Base-by-base conservation (phyloP, 208 protist species). In the Crithidia bombi region DNA sequence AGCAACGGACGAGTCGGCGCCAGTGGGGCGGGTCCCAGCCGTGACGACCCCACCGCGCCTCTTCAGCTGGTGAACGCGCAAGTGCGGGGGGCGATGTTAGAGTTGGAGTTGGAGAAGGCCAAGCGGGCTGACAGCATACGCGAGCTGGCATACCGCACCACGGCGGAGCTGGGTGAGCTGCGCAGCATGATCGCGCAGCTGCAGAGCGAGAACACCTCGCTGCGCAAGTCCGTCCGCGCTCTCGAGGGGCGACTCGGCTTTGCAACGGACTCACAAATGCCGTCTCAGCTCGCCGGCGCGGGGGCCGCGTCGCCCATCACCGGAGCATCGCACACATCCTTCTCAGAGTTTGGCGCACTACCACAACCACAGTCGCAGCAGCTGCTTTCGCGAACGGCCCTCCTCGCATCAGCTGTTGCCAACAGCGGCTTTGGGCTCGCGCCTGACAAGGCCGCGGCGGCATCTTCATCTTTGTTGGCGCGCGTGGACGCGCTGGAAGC, bases 41-140 rank as follows among this genome's bases (percentile, higher is more conserved):
- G 46, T 33, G 47, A 30, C 36, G 47, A 57, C 49, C 47, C 62
- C 6, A 57, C 49, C 2, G 62, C 71, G n/a, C 55, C 71, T 19
- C 63, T 76, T 19, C 63, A 76, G 54, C 50, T 90, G 21, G 39
- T 86, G 12, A 65, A 86, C 38, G 82, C 79, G 0, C 76, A 89
- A 66, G 49, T 93, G 62, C 76, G 83, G 19, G 88, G 82, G 19
- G 78, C 79, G 21, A 25, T 83, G 30, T 66, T 82, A 30, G 87
- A 93, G 64, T 59, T 96, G 26, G 86, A 92, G 70, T 79, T 91
- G 33, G 90, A 93, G 79, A 83, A 84, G 30, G 69, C 67, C 10
- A 80, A 87, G n/a, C 87, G 87, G 52, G 73, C 67, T 0, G 81
- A 89, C 65, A 75, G 74, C 47, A 72, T 90, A 26, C 83, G 77